Conservation (phyloP, 2,329 filamentous ascomycete genomes). For the Calonectria montana region DNA sequence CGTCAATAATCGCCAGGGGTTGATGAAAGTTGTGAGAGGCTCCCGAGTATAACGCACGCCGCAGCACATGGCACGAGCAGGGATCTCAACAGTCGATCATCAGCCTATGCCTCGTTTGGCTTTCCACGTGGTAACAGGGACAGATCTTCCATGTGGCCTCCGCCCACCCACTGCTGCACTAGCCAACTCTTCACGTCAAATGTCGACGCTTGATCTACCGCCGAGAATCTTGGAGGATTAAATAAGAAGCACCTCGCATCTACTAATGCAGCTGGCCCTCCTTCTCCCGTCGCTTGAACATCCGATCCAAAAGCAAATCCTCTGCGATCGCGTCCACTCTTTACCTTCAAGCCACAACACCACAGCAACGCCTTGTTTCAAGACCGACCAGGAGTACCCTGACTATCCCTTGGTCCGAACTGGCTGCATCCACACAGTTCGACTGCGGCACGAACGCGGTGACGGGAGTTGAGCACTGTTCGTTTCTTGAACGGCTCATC, state of each 20-base stretch:
- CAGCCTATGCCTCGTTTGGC: neutral
- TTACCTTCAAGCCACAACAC: neutral
- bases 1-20: neutral
- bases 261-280: neutral
- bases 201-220: neutral
- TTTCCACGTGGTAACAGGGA: slow-evolving; percentile 4
- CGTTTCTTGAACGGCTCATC: neutral
- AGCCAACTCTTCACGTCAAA: neutral
- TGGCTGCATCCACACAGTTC: neutral
- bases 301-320: slow-evolving; percentile 3
- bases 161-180: neutral
- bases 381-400: neutral
- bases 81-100: neutral
- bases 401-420: neutral
- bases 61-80: slow-evolving; percentile 6
- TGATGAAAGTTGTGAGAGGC: neutral
- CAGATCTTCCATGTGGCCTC: slow-evolving; percentile 12
- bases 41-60: neutral
- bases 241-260: slow-evolving; percentile 2
- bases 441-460: neutral
- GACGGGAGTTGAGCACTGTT: neutral
- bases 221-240: neutral
- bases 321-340: slow-evolving; percentile 7
- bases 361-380: neutral
- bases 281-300: neutral